Evolutionary conservation across 2,329 filamentous ascomycete genomes (phyloP).

Genomic region (Fusarium papillatum): DNA sequence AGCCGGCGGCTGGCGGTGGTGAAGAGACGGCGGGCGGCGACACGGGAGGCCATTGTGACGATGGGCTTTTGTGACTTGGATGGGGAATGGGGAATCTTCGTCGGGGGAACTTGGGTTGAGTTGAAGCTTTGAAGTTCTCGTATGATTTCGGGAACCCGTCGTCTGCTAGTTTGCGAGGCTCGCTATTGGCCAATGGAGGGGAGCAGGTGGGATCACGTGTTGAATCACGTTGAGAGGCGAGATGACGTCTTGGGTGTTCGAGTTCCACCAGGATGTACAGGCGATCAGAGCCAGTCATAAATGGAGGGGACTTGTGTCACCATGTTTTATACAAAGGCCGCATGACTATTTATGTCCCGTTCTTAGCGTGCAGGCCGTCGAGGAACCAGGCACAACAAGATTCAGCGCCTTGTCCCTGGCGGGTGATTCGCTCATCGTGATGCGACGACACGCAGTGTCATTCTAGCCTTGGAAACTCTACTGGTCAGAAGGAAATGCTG

Average conservation of each 20-base stretch:
- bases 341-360: neutral
- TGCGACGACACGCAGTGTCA: constrained; percentile 17
- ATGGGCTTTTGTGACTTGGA: constrained; percentile 25
- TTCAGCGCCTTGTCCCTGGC: constrained; percentile 23
- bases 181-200: constrained; percentile 46
- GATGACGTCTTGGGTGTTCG: constrained; percentile 33
- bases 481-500: constrained; percentile 31
- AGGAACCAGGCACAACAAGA: constrained; percentile 13
- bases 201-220: constrained; percentile 37
- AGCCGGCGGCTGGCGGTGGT: constrained; percentile 67
- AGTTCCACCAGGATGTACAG: neutral
- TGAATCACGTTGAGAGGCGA: neutral
- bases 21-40: constrained; percentile 69
- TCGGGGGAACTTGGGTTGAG: constrained; percentile 27
- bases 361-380: constrained; percentile 6
- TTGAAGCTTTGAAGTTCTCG: constrained; percentile 46
- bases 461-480: constrained; percentile 22
- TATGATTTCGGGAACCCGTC: constrained; percentile 48
- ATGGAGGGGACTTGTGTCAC: neutral
- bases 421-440: constrained; percentile 36
- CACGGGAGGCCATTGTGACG: constrained; percentile 67
- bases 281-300: neutral
- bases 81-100: constrained; percentile 30
- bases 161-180: constrained; percentile 31
- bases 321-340: neutral